Evolutionary conservation across 805 yeast species (phyloP), one percentile per base, ranked within the genome.

Genomic region (Teunomyces stri): DNA sequence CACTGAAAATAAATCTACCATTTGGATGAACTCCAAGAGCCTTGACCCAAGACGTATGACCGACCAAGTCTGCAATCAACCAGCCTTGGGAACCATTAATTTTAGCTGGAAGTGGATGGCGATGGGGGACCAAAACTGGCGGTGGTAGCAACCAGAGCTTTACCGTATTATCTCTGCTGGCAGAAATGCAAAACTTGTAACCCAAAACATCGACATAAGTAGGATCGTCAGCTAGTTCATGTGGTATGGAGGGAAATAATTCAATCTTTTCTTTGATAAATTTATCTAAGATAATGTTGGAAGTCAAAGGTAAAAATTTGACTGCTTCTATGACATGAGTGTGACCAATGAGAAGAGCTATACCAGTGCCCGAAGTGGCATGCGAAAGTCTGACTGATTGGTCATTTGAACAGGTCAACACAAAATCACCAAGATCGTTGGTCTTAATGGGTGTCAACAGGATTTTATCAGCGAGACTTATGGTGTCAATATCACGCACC

Each of bases 1-100:
- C 84, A 39, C 89, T 81, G 40, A 85, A 71, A 13, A 89, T 61
- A 54, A 79, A 81, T 34, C 82, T 73, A 0, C 94, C 95, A 54
- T 80, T 81, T 1, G 96, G 96, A 64, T 89, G 96, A 42, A 86
- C 66, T 7, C 70, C 69, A 5, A 90, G 57, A 6, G 82, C 78
- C 51, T 85, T 79, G 1, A 92, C 86, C 98, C 98, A 91, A 7
- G 94, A 87, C 43, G 81, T 80, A 64, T 91, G 97, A 2, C 94
- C 97, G 5, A 67, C 57, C 9, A 89, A 66, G 15, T 82, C 81
- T 20, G 75, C 71, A 1, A 89, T 57, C 21, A 80, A 67, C 55
- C 72, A 75, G 2, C 87, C 92, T 42, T 82, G 80, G 0, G 87
- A 81, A 56, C 82, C 77, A 16, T 78, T 64, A 20, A 61, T 53